Conservation (phyloP, 768 basidiomycete genomes). For the Phanerodontia chrysosporium region DNA sequence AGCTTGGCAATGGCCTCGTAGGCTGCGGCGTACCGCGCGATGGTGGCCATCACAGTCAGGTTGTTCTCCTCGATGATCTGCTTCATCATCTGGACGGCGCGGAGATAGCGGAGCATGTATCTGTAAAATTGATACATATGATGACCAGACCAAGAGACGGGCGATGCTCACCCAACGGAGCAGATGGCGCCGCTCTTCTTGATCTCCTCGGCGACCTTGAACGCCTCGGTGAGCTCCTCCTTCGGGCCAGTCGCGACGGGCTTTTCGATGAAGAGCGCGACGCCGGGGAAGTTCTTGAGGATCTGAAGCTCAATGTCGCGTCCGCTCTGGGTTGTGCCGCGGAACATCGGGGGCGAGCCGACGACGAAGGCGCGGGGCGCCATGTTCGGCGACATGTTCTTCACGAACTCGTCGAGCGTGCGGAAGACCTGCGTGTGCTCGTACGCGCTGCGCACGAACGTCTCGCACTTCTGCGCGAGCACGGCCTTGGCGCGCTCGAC, state of each 20-base stretch:
- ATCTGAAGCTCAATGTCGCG: constrained; percentile 88
- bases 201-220: constrained; percentile 70
- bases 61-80: constrained; percentile 92
- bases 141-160: too few species aligned
- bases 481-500: constrained; percentile 74
- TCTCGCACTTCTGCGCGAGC: constrained; percentile 86
- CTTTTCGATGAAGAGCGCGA: constrained; percentile 90
- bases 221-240: constrained; percentile 63
- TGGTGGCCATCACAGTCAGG: constrained; percentile 92
- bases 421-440: constrained; percentile 81
- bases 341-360: constrained; percentile 91
- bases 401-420: constrained; percentile 81
- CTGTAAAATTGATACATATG: constrained; percentile 34
- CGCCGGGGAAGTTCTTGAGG: constrained; percentile 81
- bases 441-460: constrained; percentile 95
- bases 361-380: constrained; percentile 81
- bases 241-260: constrained; percentile 83
- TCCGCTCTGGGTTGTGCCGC: constrained; percentile 70
- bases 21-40: constrained; percentile 90
- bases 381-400: constrained; percentile 57
- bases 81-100: constrained; percentile 95
- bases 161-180: constrained; percentile 71
- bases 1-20: constrained; percentile 76
- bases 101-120: constrained; percentile 92
- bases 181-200: constrained; percentile 69